Conservation (phyloP, 352 stramenopile species). For the Globisporangium recalcitrans region DNA sequence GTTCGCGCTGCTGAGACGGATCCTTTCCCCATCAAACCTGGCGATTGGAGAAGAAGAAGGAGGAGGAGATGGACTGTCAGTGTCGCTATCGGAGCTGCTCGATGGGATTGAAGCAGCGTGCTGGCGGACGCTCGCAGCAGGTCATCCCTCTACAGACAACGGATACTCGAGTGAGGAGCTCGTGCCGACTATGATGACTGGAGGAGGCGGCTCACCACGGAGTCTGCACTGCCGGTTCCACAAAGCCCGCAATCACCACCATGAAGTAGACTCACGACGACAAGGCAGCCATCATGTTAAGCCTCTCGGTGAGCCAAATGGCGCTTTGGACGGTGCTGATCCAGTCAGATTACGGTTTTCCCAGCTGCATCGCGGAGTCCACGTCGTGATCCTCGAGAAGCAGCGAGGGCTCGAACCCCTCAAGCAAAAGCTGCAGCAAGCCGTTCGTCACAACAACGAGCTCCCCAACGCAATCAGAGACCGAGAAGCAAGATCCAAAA, state of each 20-base stretch:
- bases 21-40: not conserved
- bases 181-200: not conserved
- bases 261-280: not conserved
- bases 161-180: not conserved
- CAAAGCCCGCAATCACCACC: not conserved
- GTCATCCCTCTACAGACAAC: not conserved
- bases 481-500: slow-evolving; percentile 9
- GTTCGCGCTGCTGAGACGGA: slow-evolving; percentile 22
- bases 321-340: not conserved
- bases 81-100: slow-evolving; percentile 17
- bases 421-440: slow-evolving; percentile 16
- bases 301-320: not conserved
- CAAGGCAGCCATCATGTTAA: not conserved
- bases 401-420: slow-evolving; percentile 19
- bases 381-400: slow-evolving; percentile 25
- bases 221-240: not conserved
- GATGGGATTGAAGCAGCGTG: slow-evolving; percentile 30
- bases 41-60: not conserved
- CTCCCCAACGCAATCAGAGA: slow-evolving; percentile 24
- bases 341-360: slow-evolving; percentile 25
- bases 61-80: no score
- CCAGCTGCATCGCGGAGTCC: slow-evolving; percentile 27
- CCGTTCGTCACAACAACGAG: slow-evolving; percentile 25
- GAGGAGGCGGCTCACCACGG: not conserved
- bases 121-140: slow-evolving; percentile 22